phyloP scores from a whole-genome alignment of 2,329 filamentous ascomycete genomes.

The Ceratocystiopsis minuta region DNA sequence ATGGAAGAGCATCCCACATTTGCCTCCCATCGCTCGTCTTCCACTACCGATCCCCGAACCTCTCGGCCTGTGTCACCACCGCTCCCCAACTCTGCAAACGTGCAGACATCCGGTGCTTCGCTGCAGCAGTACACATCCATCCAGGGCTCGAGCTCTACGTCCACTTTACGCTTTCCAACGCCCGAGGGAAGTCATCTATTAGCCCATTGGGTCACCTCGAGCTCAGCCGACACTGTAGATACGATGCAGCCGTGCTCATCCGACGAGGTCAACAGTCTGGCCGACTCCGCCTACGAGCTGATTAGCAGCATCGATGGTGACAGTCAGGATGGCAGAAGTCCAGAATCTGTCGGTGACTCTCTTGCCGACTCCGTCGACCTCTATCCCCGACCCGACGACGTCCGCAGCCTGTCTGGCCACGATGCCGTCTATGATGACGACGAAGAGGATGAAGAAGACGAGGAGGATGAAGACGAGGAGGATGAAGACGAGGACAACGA shows the following conservation, averaged over 20 bases:
- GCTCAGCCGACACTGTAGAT: slow-evolving; percentile 25
- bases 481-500: slow-evolving; percentile 18
- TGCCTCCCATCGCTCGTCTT: no score
- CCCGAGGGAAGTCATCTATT: slow-evolving; percentile 36
- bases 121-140: slow-evolving; percentile 13
- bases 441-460: slow-evolving; percentile 19
- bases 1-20: no score
- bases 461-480: slow-evolving; percentile 21
- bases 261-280: slow-evolving; percentile 30
- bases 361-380: slow-evolving; percentile 10
- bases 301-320: slow-evolving; percentile 35
- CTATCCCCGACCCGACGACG: slow-evolving; percentile 12
- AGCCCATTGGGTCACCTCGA: slow-evolving; percentile 41
- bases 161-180: slow-evolving; percentile 36
- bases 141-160: slow-evolving; percentile 18
- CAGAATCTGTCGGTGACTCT: slow-evolving; percentile 26
- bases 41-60: no score
- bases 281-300: slow-evolving; percentile 39
- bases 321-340: slow-evolving; percentile 29
- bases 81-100: no score
- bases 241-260: slow-evolving; percentile 20
- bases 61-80: no score
- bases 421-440: slow-evolving; percentile 29
- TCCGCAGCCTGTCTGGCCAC: slow-evolving; percentile 14
- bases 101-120: slow-evolving; percentile 1